Evolutionary conservation across 2,329 filamentous ascomycete species (phyloP).

Genomic region (Colletotrichum euphorbiae): DNA sequence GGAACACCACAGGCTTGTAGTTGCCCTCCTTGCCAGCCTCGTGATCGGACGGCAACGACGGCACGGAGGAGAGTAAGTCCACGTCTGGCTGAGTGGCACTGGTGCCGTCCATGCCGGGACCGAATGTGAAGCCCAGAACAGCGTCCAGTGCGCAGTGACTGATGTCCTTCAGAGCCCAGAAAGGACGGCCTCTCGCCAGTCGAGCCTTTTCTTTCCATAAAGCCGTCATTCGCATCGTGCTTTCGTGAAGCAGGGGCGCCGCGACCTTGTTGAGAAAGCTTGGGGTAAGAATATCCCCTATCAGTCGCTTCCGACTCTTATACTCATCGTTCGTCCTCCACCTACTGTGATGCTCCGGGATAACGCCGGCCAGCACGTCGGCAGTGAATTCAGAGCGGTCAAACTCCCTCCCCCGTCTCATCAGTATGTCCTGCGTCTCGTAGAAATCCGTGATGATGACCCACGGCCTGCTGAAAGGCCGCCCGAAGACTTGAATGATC

Average conservation of each 20-base stretch:
- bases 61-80: constrained; percentile 9
- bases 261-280: constrained; percentile 46
- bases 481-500: constrained; percentile 51
- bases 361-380: constrained; percentile 40
- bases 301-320: constrained; percentile 48
- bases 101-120: constrained; percentile 30
- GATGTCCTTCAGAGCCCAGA: constrained; percentile 47
- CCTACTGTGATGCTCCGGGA: constrained; percentile 48
- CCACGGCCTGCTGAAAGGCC: constrained; percentile 47
- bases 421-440: constrained; percentile 49
- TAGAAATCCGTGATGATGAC: constrained; percentile 50
- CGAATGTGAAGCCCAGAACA: constrained; percentile 48
- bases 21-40: too few relatives aligned
- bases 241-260: constrained; percentile 43
- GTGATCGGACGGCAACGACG: background rate
- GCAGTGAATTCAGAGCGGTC: constrained; percentile 44
- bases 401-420: constrained; percentile 49
- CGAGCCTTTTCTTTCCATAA: constrained; percentile 50
- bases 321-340: constrained; percentile 48
- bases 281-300: constrained; percentile 52
- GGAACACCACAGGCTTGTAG: background rate
- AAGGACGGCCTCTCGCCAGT: constrained; percentile 47
- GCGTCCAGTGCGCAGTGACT: constrained; percentile 47
- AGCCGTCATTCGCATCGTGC: constrained; percentile 46
- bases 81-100: constrained; percentile 29